phyloP scores from a whole-genome alignment of 139 green algal species.

The Haematococcus sp. region DNA sequence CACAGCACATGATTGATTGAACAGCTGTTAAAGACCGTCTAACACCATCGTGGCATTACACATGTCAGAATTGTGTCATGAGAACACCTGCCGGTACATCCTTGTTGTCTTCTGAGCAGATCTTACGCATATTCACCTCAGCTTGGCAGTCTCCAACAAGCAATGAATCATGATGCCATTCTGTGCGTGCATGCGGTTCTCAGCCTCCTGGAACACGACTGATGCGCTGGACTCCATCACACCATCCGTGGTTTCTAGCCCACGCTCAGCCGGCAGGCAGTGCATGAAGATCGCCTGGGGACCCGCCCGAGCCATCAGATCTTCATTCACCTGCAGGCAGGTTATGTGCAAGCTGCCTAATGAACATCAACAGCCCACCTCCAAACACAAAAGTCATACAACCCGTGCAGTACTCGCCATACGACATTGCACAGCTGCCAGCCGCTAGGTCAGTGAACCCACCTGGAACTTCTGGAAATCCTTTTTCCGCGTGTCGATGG shows the following conservation, averaged over 20 bases:
- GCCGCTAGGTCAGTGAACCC: neutral
- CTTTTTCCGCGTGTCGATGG: conserved; percentile 74
- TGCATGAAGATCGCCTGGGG: conserved; percentile 95
- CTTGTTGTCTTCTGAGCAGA: no score
- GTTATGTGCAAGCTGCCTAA: neutral
- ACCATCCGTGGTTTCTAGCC: conserved; percentile 85
- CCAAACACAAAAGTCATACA: neutral
- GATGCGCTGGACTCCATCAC: conserved; percentile 90
- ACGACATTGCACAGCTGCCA: no score
- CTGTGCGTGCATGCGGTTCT: conserved; percentile 98
- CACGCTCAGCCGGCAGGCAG: conserved; percentile 94
- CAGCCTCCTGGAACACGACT: conserved; percentile 91
- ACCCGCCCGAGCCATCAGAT: conserved; percentile 84
- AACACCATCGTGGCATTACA: no score
- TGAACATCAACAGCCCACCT: neutral
- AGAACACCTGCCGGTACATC: no score
- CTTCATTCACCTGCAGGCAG: conserved; percentile 77
- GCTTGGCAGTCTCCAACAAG: conserved; percentile 21
- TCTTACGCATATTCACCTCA: neutral
- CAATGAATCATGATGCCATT: conserved; percentile 92
- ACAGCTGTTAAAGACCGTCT: no score
- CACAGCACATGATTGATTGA: no score
- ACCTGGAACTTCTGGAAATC: conserved; percentile 91
- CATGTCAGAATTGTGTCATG: no score
- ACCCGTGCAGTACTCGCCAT: neutral